Evolutionary conservation across 768 basidiomycete species (phyloP).

Genomic region (Suillus clintonianus): DNA sequence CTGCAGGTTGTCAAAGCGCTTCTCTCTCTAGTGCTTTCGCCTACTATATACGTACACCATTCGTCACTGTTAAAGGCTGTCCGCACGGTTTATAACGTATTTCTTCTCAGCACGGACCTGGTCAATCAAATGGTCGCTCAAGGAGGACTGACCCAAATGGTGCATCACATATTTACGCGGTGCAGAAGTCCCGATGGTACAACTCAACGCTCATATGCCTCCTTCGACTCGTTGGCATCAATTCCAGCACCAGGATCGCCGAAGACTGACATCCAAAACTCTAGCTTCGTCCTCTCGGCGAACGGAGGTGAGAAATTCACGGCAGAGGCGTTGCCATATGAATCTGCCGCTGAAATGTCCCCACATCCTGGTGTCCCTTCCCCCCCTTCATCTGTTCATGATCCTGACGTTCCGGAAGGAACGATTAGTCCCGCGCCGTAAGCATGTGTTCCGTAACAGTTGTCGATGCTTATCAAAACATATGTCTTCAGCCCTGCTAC

Average conservation of each 20-base stretch:
- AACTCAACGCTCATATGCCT: constrained; percentile 19
- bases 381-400: no score
- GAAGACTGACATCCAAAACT: background rate
- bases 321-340: background rate
- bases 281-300: background rate
- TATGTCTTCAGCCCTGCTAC: background rate
- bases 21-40: constrained; percentile 84
- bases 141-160: constrained; percentile 97
- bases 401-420: background rate
- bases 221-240: constrained; percentile 21
- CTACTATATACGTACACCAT: constrained; percentile 89
- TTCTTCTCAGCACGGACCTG: constrained; percentile 84
- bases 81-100: constrained; percentile 97
- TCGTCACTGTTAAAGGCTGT: constrained; percentile 95
- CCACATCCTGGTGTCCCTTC: background rate
- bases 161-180: constrained; percentile 92
- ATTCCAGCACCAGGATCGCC: background rate
- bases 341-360: background rate
- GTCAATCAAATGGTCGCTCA: constrained; percentile 99
- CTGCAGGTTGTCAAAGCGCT: constrained; percentile 97
- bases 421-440: background rate
- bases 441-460: background rate
- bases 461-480: background rate
- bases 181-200: constrained; percentile 46
- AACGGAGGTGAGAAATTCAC: background rate